A percentile compares a stretch with the other conserved stretches of the same genome.
These are phyloP conservation scores for Colletotrichum acutatum DNA, from an alignment of 2,329 filamentous ascomycete species.

Conservation along the genomic window DNA sequence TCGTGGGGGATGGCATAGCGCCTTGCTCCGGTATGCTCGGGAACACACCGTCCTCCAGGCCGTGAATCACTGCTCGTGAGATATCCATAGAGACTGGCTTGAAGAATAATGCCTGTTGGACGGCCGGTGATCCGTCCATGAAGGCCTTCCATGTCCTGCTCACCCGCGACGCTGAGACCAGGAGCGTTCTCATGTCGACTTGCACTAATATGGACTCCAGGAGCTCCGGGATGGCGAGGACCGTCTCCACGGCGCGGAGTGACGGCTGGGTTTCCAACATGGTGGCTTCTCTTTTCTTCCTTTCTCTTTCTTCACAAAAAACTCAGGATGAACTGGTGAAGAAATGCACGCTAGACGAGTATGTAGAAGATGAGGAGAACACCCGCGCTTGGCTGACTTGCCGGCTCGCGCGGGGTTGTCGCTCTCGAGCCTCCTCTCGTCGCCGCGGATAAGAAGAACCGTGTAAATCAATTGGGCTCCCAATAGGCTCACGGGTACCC, in stretches of 20 bases:
- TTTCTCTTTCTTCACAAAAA: neutral
- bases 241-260: slow-evolving; percentile 1
- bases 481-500: too few relatives aligned
- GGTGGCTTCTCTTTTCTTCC: neutral
- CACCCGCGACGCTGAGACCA: slow-evolving; percentile 40
- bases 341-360: neutral
- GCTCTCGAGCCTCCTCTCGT: slow-evolving; percentile 17
- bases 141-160: slow-evolving; percentile 38
- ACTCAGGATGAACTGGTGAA: neutral
- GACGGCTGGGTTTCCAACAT: slow-evolving; percentile 1
- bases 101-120: slow-evolving; percentile 27
- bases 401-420: slow-evolving; percentile 29
- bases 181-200: slow-evolving; percentile 41
- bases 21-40: neutral
- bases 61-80: neutral
- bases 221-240: slow-evolving; percentile 39
- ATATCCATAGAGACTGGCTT: neutral
- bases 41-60: neutral
- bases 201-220: slow-evolving; percentile 42
- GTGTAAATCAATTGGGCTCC: slow-evolving; percentile 20
- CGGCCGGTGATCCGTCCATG: slow-evolving; percentile 6
- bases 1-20: neutral
- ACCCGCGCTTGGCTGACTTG: neutral
- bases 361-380: slow-evolving; percentile 25
- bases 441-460: slow-evolving; percentile 17